phyloP scores from a whole-genome alignment of 2,329 filamentous ascomycete genomes.

The Didymella glomerata region DNA sequence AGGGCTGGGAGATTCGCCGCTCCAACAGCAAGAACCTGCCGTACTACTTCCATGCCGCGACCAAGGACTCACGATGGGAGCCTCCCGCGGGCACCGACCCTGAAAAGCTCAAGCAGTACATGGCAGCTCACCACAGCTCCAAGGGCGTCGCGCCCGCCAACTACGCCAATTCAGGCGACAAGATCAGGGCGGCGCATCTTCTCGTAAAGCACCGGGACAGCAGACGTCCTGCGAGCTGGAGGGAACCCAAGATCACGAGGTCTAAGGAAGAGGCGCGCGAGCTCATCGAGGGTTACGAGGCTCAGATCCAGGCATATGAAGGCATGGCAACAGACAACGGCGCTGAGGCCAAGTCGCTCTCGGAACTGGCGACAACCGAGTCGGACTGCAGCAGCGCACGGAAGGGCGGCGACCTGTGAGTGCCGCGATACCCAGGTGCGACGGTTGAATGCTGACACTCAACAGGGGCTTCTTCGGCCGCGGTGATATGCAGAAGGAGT shows the following conservation, averaged over 20 bases:
- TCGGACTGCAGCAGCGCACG: slow-evolving; percentile 95
- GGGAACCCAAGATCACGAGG: slow-evolving; percentile 86
- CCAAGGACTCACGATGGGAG: slow-evolving; percentile 94
- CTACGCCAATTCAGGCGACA: slow-evolving; percentile 62
- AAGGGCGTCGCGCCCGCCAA: slow-evolving; percentile 55
- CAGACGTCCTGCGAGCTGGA: slow-evolving; percentile 90
- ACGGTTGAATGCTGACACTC: slow-evolving; percentile 11
- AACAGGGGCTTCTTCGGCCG: slow-evolving; percentile 84
- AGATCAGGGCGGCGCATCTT: slow-evolving; percentile 92
- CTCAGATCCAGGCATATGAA: slow-evolving; percentile 73
- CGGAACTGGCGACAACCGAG: slow-evolving; percentile 85
- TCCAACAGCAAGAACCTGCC: slow-evolving; percentile 98
- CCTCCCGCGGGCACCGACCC: slow-evolving; percentile 87
- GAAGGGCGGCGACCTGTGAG: slow-evolving; percentile 87
- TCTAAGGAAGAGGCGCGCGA: slow-evolving; percentile 84
- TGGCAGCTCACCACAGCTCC: slow-evolving; percentile 84
- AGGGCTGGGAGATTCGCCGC: slow-evolving; percentile 94
- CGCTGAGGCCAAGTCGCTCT: slow-evolving; percentile 60
- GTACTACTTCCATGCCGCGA: slow-evolving; percentile 93
- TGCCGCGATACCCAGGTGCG: slow-evolving; percentile 29
- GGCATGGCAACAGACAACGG: slow-evolving; percentile 54
- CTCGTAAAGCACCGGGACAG: slow-evolving; percentile 93
- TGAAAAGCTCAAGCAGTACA: slow-evolving; percentile 91
- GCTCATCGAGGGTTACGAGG: slow-evolving; percentile 79
- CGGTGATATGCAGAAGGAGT: slow-evolving; percentile 98